Percentiles rank a stretch among this genome's conserved stretches.
These are phyloP conservation scores for Penicillium soppii DNA, from an alignment of 495 filamentous ascomycete species.

Conservation along the genomic window DNA sequence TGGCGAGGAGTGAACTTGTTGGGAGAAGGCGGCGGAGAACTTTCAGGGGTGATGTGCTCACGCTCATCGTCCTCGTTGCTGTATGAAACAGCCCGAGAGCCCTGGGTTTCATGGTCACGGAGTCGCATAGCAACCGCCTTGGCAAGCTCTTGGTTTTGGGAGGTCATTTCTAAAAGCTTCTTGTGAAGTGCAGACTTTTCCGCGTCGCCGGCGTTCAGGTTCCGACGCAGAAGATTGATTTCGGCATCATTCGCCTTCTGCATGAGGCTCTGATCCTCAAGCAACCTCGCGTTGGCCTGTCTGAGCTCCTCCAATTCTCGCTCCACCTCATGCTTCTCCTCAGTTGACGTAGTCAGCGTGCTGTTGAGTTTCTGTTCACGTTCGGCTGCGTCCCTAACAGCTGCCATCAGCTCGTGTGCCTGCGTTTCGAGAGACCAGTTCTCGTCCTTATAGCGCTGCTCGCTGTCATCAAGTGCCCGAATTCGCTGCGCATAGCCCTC, in stretches of 20 bases:
- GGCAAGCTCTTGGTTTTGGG: constrained; percentile 86
- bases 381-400: constrained; percentile 68
- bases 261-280: constrained; percentile 71
- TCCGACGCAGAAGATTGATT: constrained; percentile 72
- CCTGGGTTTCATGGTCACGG: constrained; percentile 62
- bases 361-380: constrained; percentile 78
- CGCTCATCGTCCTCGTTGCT: constrained; percentile 64
- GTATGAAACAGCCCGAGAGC: constrained; percentile 53
- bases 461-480: constrained; percentile 82
- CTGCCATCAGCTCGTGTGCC: constrained; percentile 74
- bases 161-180: constrained; percentile 80
- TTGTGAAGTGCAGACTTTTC: constrained; percentile 73
- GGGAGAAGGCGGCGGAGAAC: constrained; percentile 86
- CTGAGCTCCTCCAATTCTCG: constrained; percentile 88
- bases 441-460: constrained; percentile 93
- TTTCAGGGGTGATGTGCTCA: constrained; percentile 76
- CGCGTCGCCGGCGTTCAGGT: constrained; percentile 67
- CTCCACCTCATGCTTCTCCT: constrained; percentile 75
- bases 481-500: constrained; percentile 78
- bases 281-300: constrained; percentile 68
- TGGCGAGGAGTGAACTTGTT: constrained; percentile 89
- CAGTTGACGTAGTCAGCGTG: constrained; percentile 60
- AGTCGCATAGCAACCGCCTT: constrained; percentile 73
- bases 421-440: constrained; percentile 95
- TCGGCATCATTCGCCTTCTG: constrained; percentile 89